Conservation (phyloP, 352 stramenopile species). For the Globisporangium spiculum region DNA sequence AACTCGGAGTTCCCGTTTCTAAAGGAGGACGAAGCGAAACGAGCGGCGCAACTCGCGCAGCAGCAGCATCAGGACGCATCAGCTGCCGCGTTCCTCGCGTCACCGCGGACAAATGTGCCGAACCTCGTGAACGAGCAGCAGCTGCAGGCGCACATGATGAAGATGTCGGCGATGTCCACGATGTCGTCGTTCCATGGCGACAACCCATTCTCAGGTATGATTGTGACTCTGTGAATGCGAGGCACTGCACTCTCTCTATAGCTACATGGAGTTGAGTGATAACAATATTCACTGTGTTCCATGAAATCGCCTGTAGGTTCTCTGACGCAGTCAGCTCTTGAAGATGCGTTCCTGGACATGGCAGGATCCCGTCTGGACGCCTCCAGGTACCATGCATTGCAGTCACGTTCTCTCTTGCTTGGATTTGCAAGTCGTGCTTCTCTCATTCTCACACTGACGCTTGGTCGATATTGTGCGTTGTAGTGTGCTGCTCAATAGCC, state of each 20-base stretch:
- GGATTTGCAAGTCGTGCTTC: background rate
- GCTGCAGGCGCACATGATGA: conserved; percentile 41
- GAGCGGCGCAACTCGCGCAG: background rate
- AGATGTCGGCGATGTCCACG: conserved; percentile 49
- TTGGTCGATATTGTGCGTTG: background rate
- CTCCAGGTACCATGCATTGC: conserved; percentile 36
- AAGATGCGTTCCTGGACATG: conserved; percentile 86
- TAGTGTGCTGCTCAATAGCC: conserved; percentile 64
- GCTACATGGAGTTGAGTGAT: background rate
- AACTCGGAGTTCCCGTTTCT: conserved; percentile 77
- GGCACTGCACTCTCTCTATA: too few relatives aligned
- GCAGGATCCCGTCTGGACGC: conserved; percentile 70
- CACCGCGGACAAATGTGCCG: conserved; percentile 4
- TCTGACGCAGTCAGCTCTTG: conserved; percentile 76
- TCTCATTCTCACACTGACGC: background rate
- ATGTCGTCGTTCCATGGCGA: conserved; percentile 61
- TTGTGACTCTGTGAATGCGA: background rate
- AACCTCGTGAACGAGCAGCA: conserved; percentile 23
- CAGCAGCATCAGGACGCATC: conserved; percentile 3
- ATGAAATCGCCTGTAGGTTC: conserved; percentile 28
- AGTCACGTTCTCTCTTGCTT: background rate
- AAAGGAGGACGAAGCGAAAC: conserved; percentile 51
- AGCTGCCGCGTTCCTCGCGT: conserved; percentile 18
- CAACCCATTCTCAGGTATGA: conserved; percentile 44
- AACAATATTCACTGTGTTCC: background rate